Evolutionary conservation across 2,329 filamentous ascomycete species (phyloP), one percentile per base, ranked within the genome.

Genomic region (Blastomyces percursus): DNA sequence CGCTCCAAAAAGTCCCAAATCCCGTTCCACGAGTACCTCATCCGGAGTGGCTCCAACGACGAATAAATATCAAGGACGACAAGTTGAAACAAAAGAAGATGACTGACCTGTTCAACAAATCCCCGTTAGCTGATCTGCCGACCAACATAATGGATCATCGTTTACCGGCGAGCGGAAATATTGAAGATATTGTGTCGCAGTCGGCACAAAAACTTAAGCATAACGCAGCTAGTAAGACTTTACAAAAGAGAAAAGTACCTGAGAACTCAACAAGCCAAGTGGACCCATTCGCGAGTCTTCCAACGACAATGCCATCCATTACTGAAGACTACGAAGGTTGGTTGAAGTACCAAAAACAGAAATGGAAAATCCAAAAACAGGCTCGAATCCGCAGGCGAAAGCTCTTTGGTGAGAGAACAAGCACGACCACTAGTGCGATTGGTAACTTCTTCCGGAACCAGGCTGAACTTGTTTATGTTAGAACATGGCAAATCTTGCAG

Each of bases 61-160:
- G 93, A 61, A 96, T 99, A 75, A 90, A 94, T 68, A 87, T 88
- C 74, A 97, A 96, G 75, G 94, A 99, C 63, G 94, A 99, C 77
- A 92, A 88, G 73, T 88, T 97, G 81, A 96, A 99, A 79, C 94
- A 99, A 77, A 96, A 92, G 79, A 99, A 99, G 78, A 88, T 99
- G 80, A 99, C 93, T 0, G 94, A 97, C 71, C 80, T 96, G 69
- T 96, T 99, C 71, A 81, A 75, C 21, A 79, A 78, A 66, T 72
- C 71, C 81, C 88, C 90, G 0, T 75, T 96, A 30, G 84, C 85
- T 14, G 89, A 93, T 67, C 44, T 90, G 44, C 80, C 78, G 81
- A 84, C 72, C 77, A 95, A 83, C 73, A 77, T 82, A 24, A 72
- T 85, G 55, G 79, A 81, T 58, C 82, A 82, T 81, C 74, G 84